phyloP scores from a whole-genome alignment of 257 asterid species.

The Echites panduratus region DNA sequence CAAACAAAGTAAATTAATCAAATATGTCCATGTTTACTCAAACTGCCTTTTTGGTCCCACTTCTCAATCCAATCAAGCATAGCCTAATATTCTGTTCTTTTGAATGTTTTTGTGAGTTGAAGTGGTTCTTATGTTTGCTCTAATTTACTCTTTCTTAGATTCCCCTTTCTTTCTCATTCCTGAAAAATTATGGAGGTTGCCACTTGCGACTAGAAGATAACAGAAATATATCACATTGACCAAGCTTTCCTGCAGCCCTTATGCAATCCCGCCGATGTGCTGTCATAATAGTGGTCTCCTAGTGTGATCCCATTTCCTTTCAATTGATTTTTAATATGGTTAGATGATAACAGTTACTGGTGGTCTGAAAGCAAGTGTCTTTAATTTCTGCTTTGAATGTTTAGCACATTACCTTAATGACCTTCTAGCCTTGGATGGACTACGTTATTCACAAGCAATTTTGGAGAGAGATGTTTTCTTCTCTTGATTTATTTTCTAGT shows the following conservation, averaged over 20 bases:
- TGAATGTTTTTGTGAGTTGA: background rate
- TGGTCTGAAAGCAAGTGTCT: background rate
- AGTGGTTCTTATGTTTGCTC: background rate
- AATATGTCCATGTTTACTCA: background rate
- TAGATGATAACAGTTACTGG: background rate
- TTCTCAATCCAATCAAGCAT: background rate
- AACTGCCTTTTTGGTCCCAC: background rate
- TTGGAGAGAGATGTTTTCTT: background rate
- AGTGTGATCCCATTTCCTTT: background rate
- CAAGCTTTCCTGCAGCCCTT: background rate
- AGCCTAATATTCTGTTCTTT: background rate
- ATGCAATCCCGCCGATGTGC: background rate
- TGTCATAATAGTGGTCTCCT: background rate
- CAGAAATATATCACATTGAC: background rate
- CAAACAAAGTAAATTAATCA: background rate
- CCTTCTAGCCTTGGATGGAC: background rate
- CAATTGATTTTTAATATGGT: background rate
- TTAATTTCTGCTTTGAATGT: background rate
- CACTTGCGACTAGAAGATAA: background rate
- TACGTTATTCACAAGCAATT: background rate
- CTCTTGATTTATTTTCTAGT: background rate
- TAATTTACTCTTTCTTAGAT: background rate
- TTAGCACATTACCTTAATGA: background rate
- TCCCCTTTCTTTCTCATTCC: background rate
- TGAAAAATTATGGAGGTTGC: background rate